Percentiles rank a stretch among this genome's conserved stretches.
These are phyloP conservation scores for Pulveroboletus sp. DNA, from an alignment of 768 basidiomycete genomes.

Conservation along the genomic window DNA sequence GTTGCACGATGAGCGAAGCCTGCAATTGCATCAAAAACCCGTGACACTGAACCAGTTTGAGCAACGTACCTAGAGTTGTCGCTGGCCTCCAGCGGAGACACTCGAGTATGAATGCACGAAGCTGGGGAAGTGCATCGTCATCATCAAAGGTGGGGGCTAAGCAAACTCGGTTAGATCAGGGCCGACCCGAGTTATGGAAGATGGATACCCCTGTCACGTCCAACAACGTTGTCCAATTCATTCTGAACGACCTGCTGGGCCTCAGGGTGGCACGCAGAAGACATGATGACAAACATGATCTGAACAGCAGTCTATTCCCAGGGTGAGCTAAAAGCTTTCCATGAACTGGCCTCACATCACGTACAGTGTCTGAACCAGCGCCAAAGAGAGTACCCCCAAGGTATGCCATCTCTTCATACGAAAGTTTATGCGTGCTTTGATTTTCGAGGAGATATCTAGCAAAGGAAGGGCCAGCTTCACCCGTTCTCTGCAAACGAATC, in stretches of 20 bases:
- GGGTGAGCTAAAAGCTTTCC: not conserved
- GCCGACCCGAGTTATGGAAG: not conserved
- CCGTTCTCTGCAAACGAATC: conserved; percentile 8
- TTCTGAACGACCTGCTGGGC: conserved; percentile 48
- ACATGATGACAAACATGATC: conserved; percentile 53
- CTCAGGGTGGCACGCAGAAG: conserved; percentile 51
- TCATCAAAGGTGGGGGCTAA: conserved; percentile 42
- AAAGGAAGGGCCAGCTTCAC: conserved; percentile 35
- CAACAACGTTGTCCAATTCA: conserved; percentile 51
- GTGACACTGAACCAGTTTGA: not conserved
- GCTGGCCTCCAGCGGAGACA: conserved; percentile 40
- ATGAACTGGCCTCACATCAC: not conserved
- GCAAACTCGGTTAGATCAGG: not conserved
- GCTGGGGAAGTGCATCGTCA: conserved; percentile 31
- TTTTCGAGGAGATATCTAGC: conserved; percentile 55
- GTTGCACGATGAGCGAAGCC: conserved; percentile 65
- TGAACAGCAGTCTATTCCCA: conserved; percentile 45
- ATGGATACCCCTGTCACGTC: conserved; percentile 33
- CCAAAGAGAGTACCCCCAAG: conserved; percentile 63
- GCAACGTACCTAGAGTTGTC: conserved; percentile 25
- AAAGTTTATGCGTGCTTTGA: conserved; percentile 48
- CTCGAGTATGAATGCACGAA: conserved; percentile 40
- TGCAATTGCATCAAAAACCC: conserved; percentile 1
- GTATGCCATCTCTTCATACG: conserved; percentile 56
- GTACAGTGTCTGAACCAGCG: conserved; percentile 37